Conservation (phyloP, 495 filamentous ascomycete genomes). For the Tuber indicum region DNA sequence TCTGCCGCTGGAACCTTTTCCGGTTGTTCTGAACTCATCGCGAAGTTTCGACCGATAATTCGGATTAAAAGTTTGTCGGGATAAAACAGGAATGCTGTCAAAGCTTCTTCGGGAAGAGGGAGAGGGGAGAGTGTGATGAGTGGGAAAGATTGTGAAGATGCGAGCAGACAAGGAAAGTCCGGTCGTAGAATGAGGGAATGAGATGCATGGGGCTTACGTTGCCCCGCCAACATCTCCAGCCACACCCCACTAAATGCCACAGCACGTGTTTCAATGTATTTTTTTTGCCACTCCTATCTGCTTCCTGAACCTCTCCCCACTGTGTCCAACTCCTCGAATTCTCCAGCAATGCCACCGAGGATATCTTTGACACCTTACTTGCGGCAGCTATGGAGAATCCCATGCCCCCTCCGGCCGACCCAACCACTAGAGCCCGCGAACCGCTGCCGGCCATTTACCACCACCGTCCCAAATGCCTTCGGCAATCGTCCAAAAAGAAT, state of each 20-base stretch:
- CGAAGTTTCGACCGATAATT: not conserved
- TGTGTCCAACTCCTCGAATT: not conserved
- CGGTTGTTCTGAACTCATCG: constrained; percentile 21
- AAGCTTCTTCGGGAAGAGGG: not conserved
- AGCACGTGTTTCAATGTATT: not conserved
- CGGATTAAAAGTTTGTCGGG: constrained; percentile 3
- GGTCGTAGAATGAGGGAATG: not conserved
- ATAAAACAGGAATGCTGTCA: not conserved
- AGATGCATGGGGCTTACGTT: constrained; percentile 12
- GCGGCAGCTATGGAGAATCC: not conserved
- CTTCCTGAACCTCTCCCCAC: not conserved
- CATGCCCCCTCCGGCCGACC: not conserved
- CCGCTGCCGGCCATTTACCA: constrained; percentile 19
- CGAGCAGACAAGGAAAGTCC: not conserved
- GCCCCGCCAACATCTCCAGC: constrained; percentile 26
- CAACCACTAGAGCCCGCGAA: not conserved
- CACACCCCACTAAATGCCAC: constrained; percentile 6
- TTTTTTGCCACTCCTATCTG: not conserved
- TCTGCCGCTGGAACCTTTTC: not conserved
- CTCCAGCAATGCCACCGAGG: constrained; percentile 27
- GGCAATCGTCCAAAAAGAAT: constrained; percentile 37
- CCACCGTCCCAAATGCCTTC: constrained; percentile 24
- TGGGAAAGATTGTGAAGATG: not conserved
- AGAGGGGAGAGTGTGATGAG: constrained; percentile 5
- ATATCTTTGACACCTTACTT: constrained; percentile 8